Evolutionary conservation across 495 filamentous ascomycete genomes (phyloP).

Genomic region (Trichoderma erinaceum): DNA sequence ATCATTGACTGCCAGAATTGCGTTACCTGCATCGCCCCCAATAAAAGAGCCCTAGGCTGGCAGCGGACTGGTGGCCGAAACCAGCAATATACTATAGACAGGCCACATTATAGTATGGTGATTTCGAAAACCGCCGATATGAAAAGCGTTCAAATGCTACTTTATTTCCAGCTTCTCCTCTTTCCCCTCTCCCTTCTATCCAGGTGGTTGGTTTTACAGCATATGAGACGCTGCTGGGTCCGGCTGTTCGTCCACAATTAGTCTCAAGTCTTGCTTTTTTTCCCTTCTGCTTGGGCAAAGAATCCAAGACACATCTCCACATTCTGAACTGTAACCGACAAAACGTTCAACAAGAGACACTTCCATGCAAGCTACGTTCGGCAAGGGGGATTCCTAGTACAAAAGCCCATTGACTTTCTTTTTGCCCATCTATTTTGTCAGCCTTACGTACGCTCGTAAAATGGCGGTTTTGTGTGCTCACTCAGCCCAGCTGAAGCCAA

Average conservation of each 20-base stretch:
- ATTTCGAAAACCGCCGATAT: neutral
- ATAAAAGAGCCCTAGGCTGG: neutral
- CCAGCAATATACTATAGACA: too few relatives aligned
- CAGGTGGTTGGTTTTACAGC: neutral
- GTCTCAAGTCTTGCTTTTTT: neutral
- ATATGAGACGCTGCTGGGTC: neutral
- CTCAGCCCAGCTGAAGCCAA: constrained; percentile 2
- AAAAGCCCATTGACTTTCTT: neutral
- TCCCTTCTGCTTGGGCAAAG: too few relatives aligned
- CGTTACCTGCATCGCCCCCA: constrained; percentile 10
- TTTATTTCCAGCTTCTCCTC: neutral
- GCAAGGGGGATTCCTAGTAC: neutral
- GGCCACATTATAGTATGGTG: too few relatives aligned
- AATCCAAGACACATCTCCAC: neutral
- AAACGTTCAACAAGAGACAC: neutral
- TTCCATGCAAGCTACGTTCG: neutral
- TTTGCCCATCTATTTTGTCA: neutral
- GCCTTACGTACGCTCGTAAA: constrained; percentile 11
- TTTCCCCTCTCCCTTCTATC: neutral
- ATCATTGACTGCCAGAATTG: constrained; percentile 8
- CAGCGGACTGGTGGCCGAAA: neutral
- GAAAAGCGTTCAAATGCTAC: neutral
- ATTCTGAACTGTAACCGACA: neutral
- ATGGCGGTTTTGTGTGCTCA: neutral
- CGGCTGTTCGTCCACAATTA: neutral